These are phyloP conservation scores for Nicotiana knightiana DNA, from an alignment of 257 asterid genomes.

Conservation along the genomic window DNA sequence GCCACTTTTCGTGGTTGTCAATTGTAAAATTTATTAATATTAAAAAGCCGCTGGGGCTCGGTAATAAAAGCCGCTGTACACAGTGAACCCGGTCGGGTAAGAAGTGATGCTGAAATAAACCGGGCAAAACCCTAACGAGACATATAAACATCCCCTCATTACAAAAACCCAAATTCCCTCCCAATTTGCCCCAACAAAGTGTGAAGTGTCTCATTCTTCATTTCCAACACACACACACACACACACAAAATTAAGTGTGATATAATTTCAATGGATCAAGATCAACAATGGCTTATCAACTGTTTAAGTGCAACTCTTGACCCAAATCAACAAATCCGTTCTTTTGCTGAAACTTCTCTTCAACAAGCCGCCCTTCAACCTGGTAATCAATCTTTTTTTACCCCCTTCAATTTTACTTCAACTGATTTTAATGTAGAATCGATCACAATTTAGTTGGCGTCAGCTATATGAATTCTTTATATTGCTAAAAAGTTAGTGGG, in stretches of 20 bases:
- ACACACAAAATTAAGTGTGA: conserved; percentile 2
- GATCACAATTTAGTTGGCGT: too few relatives aligned
- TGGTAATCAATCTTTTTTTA: conserved; percentile 22
- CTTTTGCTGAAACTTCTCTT: conserved; percentile 86
- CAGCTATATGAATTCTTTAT: background rate
- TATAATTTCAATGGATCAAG: conserved; percentile 47
- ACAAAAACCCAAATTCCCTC: conserved; percentile 52
- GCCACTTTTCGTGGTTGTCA: too few relatives aligned
- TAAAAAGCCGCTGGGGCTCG: too few relatives aligned
- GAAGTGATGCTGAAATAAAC: background rate
- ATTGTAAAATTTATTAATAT: too few relatives aligned
- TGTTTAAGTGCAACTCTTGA: conserved; percentile 89
- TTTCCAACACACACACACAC: background rate
- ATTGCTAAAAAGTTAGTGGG: background rate
- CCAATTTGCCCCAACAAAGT: conserved; percentile 23
- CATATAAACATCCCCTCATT: conserved; percentile 22
- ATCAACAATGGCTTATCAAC: conserved; percentile 77
- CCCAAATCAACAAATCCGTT: conserved; percentile 68
- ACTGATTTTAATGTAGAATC: background rate
- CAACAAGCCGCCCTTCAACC: conserved; percentile 89
- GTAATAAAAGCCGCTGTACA: background rate
- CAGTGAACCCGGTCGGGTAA: background rate
- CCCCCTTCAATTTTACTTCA: background rate
- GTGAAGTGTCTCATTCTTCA: conserved; percentile 9
- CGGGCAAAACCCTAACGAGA: conserved; percentile 1